Percentiles rank a stretch among this genome's conserved stretches.
Evolutionary conservation across 768 basidiomycete species (phyloP).

Genomic region (Chalciporus chontae): DNA sequence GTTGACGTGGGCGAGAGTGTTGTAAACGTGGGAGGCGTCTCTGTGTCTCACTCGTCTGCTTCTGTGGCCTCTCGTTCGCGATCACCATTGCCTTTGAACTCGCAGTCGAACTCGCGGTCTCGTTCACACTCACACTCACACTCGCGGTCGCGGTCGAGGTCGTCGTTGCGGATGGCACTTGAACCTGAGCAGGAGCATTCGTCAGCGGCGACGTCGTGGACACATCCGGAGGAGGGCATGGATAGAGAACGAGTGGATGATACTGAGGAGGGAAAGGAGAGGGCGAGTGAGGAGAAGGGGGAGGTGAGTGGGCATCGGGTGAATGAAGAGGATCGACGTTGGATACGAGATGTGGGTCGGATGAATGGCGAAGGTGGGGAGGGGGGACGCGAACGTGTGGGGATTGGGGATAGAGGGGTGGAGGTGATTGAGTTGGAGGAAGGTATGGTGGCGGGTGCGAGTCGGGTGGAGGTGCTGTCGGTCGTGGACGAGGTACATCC

Average conservation of each 20-base stretch:
- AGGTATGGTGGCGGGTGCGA: not conserved
- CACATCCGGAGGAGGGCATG: slow-evolving; percentile 18
- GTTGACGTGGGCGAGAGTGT: not conserved
- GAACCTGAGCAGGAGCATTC: slow-evolving; percentile 7
- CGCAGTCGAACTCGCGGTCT: not conserved
- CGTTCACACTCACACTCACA: slow-evolving; percentile 4
- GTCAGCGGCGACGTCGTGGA: slow-evolving; percentile 30
- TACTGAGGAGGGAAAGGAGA: slow-evolving; percentile 3
- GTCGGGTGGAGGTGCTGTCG: slow-evolving; percentile 19
- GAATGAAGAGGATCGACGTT: not conserved
- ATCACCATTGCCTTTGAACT: not conserved
- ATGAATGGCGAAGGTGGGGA: not conserved
- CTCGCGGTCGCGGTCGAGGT: slow-evolving; percentile 16
- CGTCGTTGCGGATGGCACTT: slow-evolving; percentile 8
- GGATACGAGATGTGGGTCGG: not conserved
- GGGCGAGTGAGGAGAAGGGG: not conserved
- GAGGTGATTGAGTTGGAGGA: not conserved
- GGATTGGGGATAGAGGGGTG: not conserved
- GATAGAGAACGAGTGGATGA: not conserved
- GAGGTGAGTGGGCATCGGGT: not conserved
- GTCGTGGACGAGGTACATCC: slow-evolving; percentile 30
- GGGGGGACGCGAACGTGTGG: slow-evolving; percentile 2
- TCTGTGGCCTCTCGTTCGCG: not conserved
- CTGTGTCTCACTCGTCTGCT: not conserved
- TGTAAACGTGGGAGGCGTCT: not conserved